phyloP scores from a whole-genome alignment of 2,329 filamentous ascomycete genomes.

The Hawksworthiomyces lignivorus region DNA sequence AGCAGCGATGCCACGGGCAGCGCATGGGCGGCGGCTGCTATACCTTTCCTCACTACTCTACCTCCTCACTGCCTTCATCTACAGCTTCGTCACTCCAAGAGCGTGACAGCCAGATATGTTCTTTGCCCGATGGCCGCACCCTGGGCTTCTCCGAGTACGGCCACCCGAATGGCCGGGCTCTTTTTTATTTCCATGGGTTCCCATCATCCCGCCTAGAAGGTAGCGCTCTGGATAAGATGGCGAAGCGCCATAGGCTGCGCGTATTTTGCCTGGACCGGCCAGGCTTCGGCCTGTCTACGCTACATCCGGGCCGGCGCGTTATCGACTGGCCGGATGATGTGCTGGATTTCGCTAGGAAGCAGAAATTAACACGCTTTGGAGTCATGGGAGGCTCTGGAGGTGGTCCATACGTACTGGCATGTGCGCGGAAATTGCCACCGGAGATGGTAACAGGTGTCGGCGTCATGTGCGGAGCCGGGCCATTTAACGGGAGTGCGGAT shows the following conservation, averaged over 20 bases:
- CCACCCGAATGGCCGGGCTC: conserved; percentile 19
- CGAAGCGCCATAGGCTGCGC: conserved; percentile 21
- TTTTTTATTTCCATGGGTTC: conserved; percentile 36
- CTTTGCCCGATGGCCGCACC: conserved; percentile 30
- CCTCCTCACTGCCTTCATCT: neutral
- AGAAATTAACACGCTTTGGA: conserved; percentile 21
- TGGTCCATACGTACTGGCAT: conserved; percentile 29
- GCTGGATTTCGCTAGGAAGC: conserved; percentile 19
- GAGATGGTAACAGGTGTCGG: conserved; percentile 27
- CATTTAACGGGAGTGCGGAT: conserved; percentile 25
- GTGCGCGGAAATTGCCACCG: conserved; percentile 22
- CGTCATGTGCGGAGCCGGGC: conserved; percentile 27
- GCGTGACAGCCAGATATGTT: conserved; percentile 21
- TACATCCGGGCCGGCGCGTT: conserved; percentile 24
- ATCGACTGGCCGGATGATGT: conserved; percentile 29
- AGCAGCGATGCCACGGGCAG: neutral
- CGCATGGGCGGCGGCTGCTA: neutral
- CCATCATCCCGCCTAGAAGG: conserved; percentile 33
- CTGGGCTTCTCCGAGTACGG: conserved; percentile 35
- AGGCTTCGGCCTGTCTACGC: conserved; percentile 33
- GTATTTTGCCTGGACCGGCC: conserved; percentile 34
- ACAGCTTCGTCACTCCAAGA: neutral
- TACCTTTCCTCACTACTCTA: neutral
- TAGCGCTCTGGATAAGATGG: conserved; percentile 19
- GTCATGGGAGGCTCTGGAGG: conserved; percentile 29